Percentiles rank a stretch among this genome's conserved stretches.
Conservation (phyloP, 2,329 filamentous ascomycete species). For the Pseudofabraea citricarpa region DNA sequence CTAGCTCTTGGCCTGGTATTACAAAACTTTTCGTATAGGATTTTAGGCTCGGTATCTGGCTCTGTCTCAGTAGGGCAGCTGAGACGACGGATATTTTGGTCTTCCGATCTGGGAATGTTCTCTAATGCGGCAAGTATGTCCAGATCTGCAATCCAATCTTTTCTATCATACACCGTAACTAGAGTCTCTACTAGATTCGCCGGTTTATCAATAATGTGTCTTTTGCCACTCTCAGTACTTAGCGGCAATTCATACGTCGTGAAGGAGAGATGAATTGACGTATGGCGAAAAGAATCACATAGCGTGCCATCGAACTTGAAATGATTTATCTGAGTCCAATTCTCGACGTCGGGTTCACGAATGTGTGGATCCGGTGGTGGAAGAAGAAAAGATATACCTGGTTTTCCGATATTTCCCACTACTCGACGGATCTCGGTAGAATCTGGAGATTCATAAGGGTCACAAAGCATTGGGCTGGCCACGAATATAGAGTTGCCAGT, state of each 20-base stretch:
- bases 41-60: too few species aligned
- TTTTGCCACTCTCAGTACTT: constrained; percentile 6
- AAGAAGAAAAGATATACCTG: constrained; percentile 11
- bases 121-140: constrained; percentile 11
- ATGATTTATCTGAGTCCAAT: constrained; percentile 10
- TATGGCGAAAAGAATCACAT: constrained; percentile 6
- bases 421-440: constrained; percentile 15
- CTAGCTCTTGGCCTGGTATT: not conserved
- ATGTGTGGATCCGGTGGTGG: constrained; percentile 6
- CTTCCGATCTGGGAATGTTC: too few species aligned
- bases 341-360: constrained; percentile 3
- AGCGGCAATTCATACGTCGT: constrained; percentile 11
- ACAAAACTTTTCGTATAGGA: not conserved
- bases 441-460: constrained; percentile 10
- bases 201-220: constrained; percentile 10
- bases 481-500: constrained; percentile 23
- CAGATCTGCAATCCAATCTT: constrained; percentile 20
- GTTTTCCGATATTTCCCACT: constrained; percentile 14
- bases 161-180: constrained; percentile 16
- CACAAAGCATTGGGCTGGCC: constrained; percentile 14
- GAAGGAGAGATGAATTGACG: constrained; percentile 17
- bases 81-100: too few species aligned
- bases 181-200: constrained; percentile 16
- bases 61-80: not conserved
- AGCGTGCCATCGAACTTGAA: constrained; percentile 6